Conservation (phyloP, 345 rosid genomes). For the Rhizophora mangle region DNA sequence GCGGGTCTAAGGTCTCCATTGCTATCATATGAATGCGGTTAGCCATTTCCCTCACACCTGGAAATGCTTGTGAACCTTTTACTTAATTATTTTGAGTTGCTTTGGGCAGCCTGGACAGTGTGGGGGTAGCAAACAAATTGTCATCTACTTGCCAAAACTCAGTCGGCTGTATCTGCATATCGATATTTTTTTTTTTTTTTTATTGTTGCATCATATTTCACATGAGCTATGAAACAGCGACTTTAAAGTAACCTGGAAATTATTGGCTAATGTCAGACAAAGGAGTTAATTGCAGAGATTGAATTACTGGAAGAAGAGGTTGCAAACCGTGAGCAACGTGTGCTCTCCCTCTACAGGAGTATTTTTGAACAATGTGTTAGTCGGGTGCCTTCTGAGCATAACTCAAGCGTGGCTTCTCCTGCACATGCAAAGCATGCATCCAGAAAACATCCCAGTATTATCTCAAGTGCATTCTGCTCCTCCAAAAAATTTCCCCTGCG, state of each 20-base stretch:
- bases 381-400: conserved; percentile 55
- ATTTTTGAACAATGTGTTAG: conserved; percentile 62
- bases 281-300: conserved; percentile 75
- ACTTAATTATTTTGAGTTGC: background rate
- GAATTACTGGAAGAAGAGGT: conserved; percentile 87
- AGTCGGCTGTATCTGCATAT: background rate
- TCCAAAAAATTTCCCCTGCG: conserved; percentile 57
- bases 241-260: conserved; percentile 11
- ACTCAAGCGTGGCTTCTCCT: conserved; percentile 63
- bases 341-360: conserved; percentile 71
- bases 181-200: background rate
- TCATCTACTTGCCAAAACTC: background rate
- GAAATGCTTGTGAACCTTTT: background rate
- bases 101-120: background rate
- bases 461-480: conserved; percentile 84
- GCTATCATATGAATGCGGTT: too few species aligned
- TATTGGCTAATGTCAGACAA: conserved; percentile 45
- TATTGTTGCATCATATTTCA: background rate
- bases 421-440: conserved; percentile 57
- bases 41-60: too few species aligned
- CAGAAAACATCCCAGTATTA: conserved; percentile 73
- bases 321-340: conserved; percentile 70
- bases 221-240: background rate
- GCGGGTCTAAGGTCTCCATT: too few species aligned
- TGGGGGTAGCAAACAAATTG: background rate